A percentile compares a stretch with the other conserved stretches of the same genome.
phyloP scores from a whole-genome alignment of 192 early-diverging fungal genomes.

The Entomortierella lignicola region DNA sequence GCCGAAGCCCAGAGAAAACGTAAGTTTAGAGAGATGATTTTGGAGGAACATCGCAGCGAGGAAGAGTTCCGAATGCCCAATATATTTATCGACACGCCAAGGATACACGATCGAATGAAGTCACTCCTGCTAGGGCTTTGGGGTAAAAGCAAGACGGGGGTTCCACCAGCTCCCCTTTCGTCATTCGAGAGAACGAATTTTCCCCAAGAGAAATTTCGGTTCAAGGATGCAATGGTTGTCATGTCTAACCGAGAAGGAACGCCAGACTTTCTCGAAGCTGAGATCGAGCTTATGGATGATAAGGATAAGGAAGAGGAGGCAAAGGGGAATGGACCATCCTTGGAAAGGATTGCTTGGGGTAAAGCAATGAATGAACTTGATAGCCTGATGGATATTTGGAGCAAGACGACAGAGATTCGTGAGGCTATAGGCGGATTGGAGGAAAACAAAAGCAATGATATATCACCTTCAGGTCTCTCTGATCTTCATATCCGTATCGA shows the following conservation, averaged over 20 bases:
- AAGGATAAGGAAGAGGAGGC: background rate
- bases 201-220: slow-evolving; percentile 20
- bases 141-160: background rate
- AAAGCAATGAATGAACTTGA: slow-evolving; percentile 5
- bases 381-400: slow-evolving; percentile 15
- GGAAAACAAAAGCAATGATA: slow-evolving; percentile 6
- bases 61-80: slow-evolving; percentile 15
- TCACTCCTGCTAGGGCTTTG: background rate
- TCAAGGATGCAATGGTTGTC: slow-evolving; percentile 8
- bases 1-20: background rate
- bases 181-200: slow-evolving; percentile 12
- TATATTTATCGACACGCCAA: too few species aligned
- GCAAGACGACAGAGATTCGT: background rate
- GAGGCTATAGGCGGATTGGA: slow-evolving; percentile 12
- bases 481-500: slow-evolving; percentile 18
- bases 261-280: slow-evolving; percentile 17
- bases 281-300: slow-evolving; percentile 20
- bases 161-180: background rate
- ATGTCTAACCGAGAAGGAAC: background rate
- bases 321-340: background rate
- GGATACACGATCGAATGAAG: slow-evolving; percentile 1
- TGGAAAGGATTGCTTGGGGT: background rate
- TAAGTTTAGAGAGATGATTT: background rate
- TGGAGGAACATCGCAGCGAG: slow-evolving; percentile 8
- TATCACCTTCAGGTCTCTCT: background rate